Conservation (phyloP, 1,284 basidiomycete genomes). For the Termitomyces sp. region DNA sequence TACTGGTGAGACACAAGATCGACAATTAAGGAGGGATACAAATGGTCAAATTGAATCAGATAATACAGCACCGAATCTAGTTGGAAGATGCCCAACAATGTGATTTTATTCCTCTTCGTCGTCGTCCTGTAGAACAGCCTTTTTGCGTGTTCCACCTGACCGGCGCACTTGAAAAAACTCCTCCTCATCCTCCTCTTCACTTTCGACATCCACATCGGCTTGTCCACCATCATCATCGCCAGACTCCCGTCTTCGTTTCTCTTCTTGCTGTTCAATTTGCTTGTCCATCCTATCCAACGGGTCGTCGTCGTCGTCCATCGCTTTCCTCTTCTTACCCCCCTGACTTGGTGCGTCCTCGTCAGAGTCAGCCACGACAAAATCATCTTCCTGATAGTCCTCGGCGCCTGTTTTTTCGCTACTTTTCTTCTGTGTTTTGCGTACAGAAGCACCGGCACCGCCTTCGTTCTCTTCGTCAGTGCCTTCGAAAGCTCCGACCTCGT, state of each 20-base stretch:
- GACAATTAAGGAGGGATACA: neutral
- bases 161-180: slow-evolving; percentile 60
- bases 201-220: slow-evolving; percentile 71
- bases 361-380: slow-evolving; percentile 74
- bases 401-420: slow-evolving; percentile 31
- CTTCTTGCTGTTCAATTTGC: slow-evolving; percentile 44
- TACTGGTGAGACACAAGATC: neutral
- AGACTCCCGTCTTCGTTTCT: slow-evolving; percentile 33
- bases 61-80: neutral
- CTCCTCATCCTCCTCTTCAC: slow-evolving; percentile 62
- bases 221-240: slow-evolving; percentile 30
- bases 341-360: slow-evolving; percentile 52
- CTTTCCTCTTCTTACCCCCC: slow-evolving; percentile 33
- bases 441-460: slow-evolving; percentile 31
- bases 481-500: slow-evolving; percentile 42
- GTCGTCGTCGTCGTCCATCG: slow-evolving; percentile 46
- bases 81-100: neutral
- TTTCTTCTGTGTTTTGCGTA: slow-evolving; percentile 39
- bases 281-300: slow-evolving; percentile 67
- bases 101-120: slow-evolving; percentile 36
- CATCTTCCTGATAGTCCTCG: slow-evolving; percentile 76
- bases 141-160: slow-evolving; percentile 45
- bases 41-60: neutral
- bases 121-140: slow-evolving; percentile 59
- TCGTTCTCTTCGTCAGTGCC: slow-evolving; percentile 47